phyloP scores from a whole-genome alignment of 768 basidiomycete species.

The Macrolepiota fuliginosa region DNA sequence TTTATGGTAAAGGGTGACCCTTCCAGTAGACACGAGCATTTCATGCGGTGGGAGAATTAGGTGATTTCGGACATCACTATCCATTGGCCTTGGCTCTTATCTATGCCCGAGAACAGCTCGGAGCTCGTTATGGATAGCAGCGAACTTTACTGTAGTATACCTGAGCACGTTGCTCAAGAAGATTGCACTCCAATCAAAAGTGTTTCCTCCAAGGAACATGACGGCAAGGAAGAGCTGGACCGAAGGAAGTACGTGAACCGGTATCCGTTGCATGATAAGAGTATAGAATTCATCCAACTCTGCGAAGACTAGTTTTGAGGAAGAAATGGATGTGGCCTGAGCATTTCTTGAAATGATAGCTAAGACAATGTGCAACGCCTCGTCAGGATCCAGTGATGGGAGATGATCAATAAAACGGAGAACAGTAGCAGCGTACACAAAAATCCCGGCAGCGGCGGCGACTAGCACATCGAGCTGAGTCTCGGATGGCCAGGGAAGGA shows the following conservation, averaged over 20 bases:
- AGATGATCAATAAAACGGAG: slow-evolving; percentile 23
- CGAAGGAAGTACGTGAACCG: not conserved
- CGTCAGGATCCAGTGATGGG: not conserved
- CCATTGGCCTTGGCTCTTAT: too few relatives aligned
- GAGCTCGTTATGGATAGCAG: not conserved
- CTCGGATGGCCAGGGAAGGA: slow-evolving; percentile 8
- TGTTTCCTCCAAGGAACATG: not conserved
- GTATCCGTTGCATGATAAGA: slow-evolving; percentile 2
- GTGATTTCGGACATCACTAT: too few relatives aligned
- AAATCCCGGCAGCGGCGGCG: slow-evolving; percentile 19
- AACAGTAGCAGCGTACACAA: slow-evolving; percentile 26
- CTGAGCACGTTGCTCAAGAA: not conserved
- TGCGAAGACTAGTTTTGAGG: not conserved
- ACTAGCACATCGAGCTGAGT: slow-evolving; percentile 13
- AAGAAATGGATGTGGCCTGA: not conserved
- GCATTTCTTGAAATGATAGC: not conserved
- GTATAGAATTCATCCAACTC: slow-evolving; percentile 18
- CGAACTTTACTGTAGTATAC: not conserved
- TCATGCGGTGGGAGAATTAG: not conserved
- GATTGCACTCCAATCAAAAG: not conserved
- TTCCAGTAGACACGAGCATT: not conserved
- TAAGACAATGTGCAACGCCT: not conserved
- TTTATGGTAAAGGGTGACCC: not conserved
- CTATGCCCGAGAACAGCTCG: not conserved
- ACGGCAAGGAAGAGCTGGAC: not conserved